Percentiles rank a stretch among this genome's conserved stretches.
These are phyloP conservation scores for Neurospora sp. DNA, from an alignment of 2,329 filamentous ascomycete genomes.

Conservation along the genomic window DNA sequence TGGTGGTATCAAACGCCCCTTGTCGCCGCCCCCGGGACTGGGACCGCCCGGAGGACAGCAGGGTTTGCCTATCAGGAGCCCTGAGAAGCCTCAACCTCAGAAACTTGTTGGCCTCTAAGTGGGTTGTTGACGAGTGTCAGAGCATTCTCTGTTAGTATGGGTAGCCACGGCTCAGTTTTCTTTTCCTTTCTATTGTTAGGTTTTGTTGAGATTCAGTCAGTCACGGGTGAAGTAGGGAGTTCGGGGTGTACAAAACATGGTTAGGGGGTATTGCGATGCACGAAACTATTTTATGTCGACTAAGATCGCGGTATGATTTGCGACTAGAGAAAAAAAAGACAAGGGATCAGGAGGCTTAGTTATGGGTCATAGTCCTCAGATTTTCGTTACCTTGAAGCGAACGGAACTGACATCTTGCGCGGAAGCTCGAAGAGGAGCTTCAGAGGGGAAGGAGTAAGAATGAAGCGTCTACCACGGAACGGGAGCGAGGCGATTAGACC, in stretches of 20 bases:
- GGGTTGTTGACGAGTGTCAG: neutral
- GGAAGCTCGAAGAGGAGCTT: neutral
- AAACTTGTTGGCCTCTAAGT: neutral
- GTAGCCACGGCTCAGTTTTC: neutral
- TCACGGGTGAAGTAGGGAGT: neutral
- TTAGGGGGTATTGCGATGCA: neutral
- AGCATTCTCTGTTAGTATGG: neutral
- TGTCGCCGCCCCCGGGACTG: neutral
- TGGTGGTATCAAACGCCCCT: neutral
- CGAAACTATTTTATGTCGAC: neutral
- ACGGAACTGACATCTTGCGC: neutral
- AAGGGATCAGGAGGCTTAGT: neutral
- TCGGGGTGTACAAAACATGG: neutral
- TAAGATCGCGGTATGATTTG: neutral
- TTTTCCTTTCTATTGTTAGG: neutral
- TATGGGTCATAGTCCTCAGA: neutral
- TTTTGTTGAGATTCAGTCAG: neutral
- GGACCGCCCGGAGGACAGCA: neutral
- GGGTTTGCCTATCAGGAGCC: neutral
- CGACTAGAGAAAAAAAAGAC: neutral
- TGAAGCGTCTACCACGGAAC: neutral
- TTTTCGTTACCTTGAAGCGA: neutral
- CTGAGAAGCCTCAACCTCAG: neutral
- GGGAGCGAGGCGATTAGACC: neutral
- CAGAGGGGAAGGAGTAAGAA: neutral